Percentiles rank a stretch among this genome's conserved stretches.
Evolutionary conservation across 2,329 filamentous ascomycete species (phyloP).

Genomic region (Trichophyton verrucosum): DNA sequence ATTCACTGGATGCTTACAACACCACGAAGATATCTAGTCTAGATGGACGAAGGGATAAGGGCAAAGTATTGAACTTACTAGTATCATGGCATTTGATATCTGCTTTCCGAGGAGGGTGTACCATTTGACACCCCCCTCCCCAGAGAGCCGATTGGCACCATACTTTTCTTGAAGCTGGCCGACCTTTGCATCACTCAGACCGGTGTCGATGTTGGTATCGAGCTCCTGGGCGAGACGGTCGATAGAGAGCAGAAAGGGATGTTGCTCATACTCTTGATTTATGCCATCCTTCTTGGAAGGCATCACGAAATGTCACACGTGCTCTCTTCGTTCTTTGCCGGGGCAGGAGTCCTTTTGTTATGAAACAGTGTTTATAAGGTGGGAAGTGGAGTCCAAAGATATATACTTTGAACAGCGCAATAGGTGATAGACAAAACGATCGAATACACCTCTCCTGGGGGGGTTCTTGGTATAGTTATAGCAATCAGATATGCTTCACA

Average conservation of each 20-base stretch:
- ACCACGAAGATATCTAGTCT: neutral
- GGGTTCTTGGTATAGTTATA: neutral
- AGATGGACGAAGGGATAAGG: neutral
- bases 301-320: conserved; percentile 10
- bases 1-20: neutral
- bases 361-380: neutral
- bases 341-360: neutral
- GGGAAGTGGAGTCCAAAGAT: neutral
- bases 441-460: neutral
- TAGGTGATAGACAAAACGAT: neutral
- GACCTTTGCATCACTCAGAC: conserved; percentile 34
- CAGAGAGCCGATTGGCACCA: conserved; percentile 40
- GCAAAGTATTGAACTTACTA: conserved; percentile 25
- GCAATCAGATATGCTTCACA: neutral
- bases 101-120: conserved; percentile 41
- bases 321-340: neutral
- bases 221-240: conserved; percentile 34
- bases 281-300: conserved; percentile 9
- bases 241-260: conserved; percentile 25
- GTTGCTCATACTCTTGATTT: conserved; percentile 20
- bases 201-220: conserved; percentile 37
- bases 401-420: neutral
- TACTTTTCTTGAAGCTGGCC: conserved; percentile 35
- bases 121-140: conserved; percentile 34
- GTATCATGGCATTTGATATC: conserved; percentile 44